Percentiles rank a stretch among this genome's conserved stretches.
Evolutionary conservation across 306 rosid species (phyloP).

Genomic region (Fagus sylvatica): DNA sequence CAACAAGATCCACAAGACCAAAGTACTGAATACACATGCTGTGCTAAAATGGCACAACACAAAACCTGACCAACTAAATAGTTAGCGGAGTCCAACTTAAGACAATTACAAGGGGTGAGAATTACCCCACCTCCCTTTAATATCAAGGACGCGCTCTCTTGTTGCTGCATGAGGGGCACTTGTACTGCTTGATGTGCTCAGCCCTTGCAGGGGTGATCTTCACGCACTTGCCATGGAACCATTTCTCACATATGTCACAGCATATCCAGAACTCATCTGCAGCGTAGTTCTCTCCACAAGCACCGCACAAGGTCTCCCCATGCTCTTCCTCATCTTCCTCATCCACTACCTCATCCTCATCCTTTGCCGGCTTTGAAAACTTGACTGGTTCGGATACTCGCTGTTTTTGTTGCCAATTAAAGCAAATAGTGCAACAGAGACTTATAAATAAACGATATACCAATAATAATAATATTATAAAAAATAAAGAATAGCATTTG

Average conservation of each 20-base stretch:
- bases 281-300: conserved; percentile 55
- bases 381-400: conserved; percentile 46
- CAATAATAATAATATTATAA: background rate
- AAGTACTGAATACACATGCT: conserved; percentile 20
- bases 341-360: conserved; percentile 48
- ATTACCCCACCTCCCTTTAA: conserved; percentile 28
- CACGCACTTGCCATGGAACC: conserved; percentile 73
- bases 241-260: conserved; percentile 59
- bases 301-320: conserved; percentile 60
- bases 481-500: background rate
- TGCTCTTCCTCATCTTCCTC: conserved; percentile 59
- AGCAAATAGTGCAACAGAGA: conserved; percentile 6
- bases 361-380: conserved; percentile 39
- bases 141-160: conserved; percentile 64
- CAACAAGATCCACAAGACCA: conserved; percentile 31
- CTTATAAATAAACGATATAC: background rate
- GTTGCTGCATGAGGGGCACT: conserved; percentile 71
- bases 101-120: conserved; percentile 30
- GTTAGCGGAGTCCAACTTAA: conserved; percentile 46
- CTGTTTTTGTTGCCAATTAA: conserved; percentile 26
- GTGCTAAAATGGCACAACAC: conserved; percentile 35
- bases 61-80: conserved; percentile 36
- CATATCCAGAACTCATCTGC: conserved; percentile 68
- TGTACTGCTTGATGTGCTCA: conserved; percentile 65
- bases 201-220: conserved; percentile 68